These are phyloP conservation scores for Cercospora citrullina DNA, from an alignment of 2,329 filamentous ascomycete genomes.

Conservation along the genomic window DNA sequence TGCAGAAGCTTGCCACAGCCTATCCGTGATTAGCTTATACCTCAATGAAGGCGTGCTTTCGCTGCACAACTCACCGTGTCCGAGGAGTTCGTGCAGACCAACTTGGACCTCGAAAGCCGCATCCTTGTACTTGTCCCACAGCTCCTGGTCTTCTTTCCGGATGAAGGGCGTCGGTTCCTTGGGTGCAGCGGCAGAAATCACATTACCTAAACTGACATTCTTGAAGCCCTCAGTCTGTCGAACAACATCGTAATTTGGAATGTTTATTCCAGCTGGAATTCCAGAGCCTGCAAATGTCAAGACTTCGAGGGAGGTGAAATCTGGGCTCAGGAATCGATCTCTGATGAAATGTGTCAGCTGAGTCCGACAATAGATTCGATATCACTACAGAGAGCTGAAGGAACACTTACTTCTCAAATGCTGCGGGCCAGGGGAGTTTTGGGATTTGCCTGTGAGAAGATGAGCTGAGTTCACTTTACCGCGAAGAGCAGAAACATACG, in stretches of 20 bases:
- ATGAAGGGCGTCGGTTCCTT: constrained; percentile 94
- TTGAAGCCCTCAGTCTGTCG: constrained; percentile 85
- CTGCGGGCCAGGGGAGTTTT: constrained; percentile 79
- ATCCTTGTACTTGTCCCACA: constrained; percentile 83
- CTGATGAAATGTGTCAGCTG: background rate
- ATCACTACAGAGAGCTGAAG: background rate
- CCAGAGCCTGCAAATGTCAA: constrained; percentile 72
- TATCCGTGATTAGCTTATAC: constrained; percentile 42
- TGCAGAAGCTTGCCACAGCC: constrained; percentile 92
- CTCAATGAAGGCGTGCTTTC: background rate
- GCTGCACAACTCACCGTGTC: constrained; percentile 57
- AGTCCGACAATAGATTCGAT: background rate
- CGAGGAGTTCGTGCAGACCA: constrained; percentile 84
- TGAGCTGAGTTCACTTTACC: background rate
- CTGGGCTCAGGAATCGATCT: constrained; percentile 89
- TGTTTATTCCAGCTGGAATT: constrained; percentile 54
- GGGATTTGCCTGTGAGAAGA: constrained; percentile 65
- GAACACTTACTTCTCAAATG: constrained; percentile 73
- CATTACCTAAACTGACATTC: constrained; percentile 90
- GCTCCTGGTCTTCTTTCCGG: constrained; percentile 68
- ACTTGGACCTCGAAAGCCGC: constrained; percentile 93
- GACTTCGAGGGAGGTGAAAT: constrained; percentile 94
- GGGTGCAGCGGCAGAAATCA: constrained; percentile 84
- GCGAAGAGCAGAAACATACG: constrained; percentile 27
- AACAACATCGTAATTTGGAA: constrained; percentile 71